These are phyloP conservation scores for Puccinia sorghi DNA, from an alignment of 1,284 basidiomycete species.

Conservation along the genomic window DNA sequence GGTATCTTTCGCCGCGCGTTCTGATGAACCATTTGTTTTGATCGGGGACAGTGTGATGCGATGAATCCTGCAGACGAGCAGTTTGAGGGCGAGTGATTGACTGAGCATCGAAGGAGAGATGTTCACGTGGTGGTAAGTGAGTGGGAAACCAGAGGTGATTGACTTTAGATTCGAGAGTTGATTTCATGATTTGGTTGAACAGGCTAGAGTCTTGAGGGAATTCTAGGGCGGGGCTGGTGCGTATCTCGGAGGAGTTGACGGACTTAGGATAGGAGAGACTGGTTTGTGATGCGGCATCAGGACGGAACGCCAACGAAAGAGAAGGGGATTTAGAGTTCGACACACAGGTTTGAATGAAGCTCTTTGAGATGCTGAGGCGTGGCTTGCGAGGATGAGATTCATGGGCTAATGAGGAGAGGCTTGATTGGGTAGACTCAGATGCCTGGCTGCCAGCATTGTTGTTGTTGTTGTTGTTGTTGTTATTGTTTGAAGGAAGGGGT, in stretches of 20 bases:
- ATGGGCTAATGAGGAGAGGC: not conserved
- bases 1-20: conserved; percentile 25
- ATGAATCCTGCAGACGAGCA: not conserved
- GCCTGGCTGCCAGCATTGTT: too few species aligned
- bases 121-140: not conserved
- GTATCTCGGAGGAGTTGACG: not conserved
- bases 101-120: not conserved
- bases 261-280: not conserved
- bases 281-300: not conserved
- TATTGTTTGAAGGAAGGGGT: not conserved
- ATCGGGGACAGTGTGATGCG: not conserved
- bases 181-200: not conserved
- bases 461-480: too few species aligned
- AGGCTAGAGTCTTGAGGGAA: not conserved
- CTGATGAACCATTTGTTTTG: conserved; percentile 31
- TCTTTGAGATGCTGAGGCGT: conserved; percentile 21
- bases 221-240: not conserved
- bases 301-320: not conserved
- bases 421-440: not conserved
- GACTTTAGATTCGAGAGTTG: not conserved
- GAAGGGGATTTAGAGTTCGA: not conserved
- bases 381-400: not conserved
- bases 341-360: not conserved
- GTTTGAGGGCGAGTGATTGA: not conserved
- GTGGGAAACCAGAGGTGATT: not conserved